Conservation (phyloP, 2,329 filamentous ascomycete species). For the Coniochaeta pulveracea region DNA sequence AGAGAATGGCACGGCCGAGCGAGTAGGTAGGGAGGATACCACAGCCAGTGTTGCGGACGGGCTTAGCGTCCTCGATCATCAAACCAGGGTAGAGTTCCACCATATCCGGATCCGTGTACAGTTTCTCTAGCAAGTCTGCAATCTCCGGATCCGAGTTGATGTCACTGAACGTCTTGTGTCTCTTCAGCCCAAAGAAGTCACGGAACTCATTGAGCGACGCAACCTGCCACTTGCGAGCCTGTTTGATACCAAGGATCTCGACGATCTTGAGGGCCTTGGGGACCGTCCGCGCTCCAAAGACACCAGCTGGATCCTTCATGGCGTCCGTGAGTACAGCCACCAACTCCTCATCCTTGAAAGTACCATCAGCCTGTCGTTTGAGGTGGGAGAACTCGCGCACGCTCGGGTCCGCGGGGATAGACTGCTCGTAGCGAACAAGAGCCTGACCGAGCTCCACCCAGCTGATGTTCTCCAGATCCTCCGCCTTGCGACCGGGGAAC, state of each 20-base stretch:
- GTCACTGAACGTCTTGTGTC: conserved; percentile 43
- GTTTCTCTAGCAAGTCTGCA: conserved; percentile 38
- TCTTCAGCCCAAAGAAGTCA: conserved; percentile 48
- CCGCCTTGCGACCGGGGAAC: conserved; percentile 19
- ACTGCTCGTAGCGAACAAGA: conserved; percentile 25
- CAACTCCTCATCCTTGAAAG: conserved; percentile 46
- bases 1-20: conserved; percentile 42
- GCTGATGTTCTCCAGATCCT: conserved; percentile 21
- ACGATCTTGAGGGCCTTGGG: conserved; percentile 46
- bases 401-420: conserved; percentile 28
- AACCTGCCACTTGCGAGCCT: conserved; percentile 49
- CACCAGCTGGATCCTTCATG: conserved; percentile 50
- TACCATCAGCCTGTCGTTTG: conserved; percentile 34
- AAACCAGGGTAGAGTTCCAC: conserved; percentile 62
- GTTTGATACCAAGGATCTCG: conserved; percentile 52
- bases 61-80: conserved; percentile 47
- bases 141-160: conserved; percentile 48
- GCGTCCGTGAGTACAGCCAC: conserved; percentile 40
- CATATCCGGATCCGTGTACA: conserved; percentile 53
- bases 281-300: conserved; percentile 47
- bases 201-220: conserved; percentile 55
- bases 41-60: conserved; percentile 35
- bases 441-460: conserved; percentile 25
- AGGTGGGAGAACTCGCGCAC: conserved; percentile 36
- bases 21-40: conserved; percentile 42